These are phyloP conservation scores for Omphalotus guepiniiformis DNA, from an alignment of 768 basidiomycete genomes.

Conservation along the genomic window DNA sequence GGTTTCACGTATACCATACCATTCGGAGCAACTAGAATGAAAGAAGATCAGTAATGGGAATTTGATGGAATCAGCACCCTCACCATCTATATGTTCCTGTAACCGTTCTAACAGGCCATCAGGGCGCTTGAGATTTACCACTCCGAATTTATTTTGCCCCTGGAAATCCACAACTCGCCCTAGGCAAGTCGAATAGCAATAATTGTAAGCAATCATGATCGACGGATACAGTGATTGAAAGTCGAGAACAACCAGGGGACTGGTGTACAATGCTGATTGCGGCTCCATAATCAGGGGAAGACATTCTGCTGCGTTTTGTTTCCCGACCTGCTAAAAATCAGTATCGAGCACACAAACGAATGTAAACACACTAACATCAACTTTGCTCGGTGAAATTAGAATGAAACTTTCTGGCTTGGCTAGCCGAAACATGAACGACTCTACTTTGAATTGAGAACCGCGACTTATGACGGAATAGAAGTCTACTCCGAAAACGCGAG, in stretches of 20 bases:
- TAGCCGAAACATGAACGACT: slow-evolving; percentile 97
- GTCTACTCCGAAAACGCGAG: slow-evolving; percentile 95
- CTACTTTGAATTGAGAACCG: slow-evolving; percentile 98
- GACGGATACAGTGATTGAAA: slow-evolving; percentile 97
- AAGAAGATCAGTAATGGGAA: not conserved
- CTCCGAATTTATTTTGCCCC: slow-evolving; percentile 85
- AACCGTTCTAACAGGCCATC: slow-evolving; percentile 66
- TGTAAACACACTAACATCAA: slow-evolving; percentile 54
- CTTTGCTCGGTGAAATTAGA: slow-evolving; percentile 83
- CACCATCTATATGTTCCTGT: slow-evolving; percentile 74
- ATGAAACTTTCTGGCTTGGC: slow-evolving; percentile 94
- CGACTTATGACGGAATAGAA: slow-evolving; percentile 93
- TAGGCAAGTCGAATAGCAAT: slow-evolving; percentile 94
- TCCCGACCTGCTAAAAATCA: slow-evolving; percentile 67
- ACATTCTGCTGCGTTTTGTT: slow-evolving; percentile 94
- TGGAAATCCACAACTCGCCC: slow-evolving; percentile 87
- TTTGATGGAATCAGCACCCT: slow-evolving; percentile 15
- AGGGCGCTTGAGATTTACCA: slow-evolving; percentile 65
- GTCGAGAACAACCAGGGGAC: slow-evolving; percentile 90
- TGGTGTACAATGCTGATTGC: slow-evolving; percentile 85
- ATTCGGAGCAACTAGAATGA: slow-evolving; percentile 78
- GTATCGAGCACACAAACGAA: not conserved
- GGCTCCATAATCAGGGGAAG: slow-evolving; percentile 97
- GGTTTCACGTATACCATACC: slow-evolving; percentile 93
- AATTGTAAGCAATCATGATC: slow-evolving; percentile 98